phyloP scores from a whole-genome alignment of 495 filamentous ascomycete genomes.

The Tuber indicum region DNA sequence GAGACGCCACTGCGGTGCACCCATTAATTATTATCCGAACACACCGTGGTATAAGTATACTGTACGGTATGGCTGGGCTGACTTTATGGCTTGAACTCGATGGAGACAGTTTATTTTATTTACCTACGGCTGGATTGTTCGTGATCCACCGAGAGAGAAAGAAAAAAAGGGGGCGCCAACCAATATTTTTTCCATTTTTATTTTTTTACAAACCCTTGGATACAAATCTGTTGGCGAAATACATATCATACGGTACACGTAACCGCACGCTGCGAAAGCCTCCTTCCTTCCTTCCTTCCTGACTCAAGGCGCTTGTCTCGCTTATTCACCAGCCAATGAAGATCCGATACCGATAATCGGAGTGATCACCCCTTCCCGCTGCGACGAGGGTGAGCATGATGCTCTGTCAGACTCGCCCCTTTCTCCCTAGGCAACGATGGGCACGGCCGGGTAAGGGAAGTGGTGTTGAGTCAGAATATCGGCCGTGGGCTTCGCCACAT shows the following conservation, averaged over 20 bases:
- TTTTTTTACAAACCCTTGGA: background rate
- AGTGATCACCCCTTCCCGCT: background rate
- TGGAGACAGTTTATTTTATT: background rate
- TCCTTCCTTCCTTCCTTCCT: background rate
- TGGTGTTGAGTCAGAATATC: background rate
- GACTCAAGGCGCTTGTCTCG: background rate
- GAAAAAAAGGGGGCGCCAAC: background rate
- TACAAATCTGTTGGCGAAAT: background rate
- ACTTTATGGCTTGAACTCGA: background rate
- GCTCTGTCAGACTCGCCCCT: background rate
- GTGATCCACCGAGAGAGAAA: background rate
- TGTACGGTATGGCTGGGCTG: background rate
- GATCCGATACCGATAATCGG: background rate
- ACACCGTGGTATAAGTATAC: background rate
- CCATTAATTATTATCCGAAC: background rate
- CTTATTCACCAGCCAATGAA: background rate
- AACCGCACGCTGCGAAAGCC: background rate
- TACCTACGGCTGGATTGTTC: background rate
- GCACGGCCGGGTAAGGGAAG: background rate
- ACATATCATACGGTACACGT: too few species aligned
- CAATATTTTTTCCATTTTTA: background rate
- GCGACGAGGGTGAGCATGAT: background rate
- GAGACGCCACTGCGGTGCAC: background rate
- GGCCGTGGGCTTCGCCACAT: background rate
- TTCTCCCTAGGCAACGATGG: background rate